Base-by-base conservation (phyloP, 768 basidiomycete genomes). In the Kondoa subrosea region DNA sequence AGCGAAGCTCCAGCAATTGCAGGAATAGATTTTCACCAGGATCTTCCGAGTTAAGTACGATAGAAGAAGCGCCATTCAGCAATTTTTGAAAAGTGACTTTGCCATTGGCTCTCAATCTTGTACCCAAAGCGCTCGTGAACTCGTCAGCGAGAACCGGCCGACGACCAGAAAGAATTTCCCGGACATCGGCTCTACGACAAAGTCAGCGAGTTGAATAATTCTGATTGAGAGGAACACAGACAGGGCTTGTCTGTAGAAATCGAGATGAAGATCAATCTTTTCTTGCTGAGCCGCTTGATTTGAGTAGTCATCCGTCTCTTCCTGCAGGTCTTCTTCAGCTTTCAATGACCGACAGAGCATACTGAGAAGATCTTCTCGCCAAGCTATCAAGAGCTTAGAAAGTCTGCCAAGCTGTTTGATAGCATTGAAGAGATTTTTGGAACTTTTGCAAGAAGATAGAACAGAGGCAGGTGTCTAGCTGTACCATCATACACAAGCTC, bases 241-340 rank as follows among this genome's bases (percentile, higher is more conserved):
- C 64, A 69, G 58, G 4, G 69, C 56, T 15, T 50, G 64, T 3
- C 25, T 34, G 63, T 68, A 69, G 34, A 40, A 64, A 61, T 74
- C 72, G 64, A 72, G 57, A 60, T 71, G 70, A 30, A 71, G 60
- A 33, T 68, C 66, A 1, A 70, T 56, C 64, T 66, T 66, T 61
- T 75, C 71, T 64, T 75, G 74, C 17, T 67, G 33, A 15, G 63
- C 69, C 0, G 73, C 73, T 14, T 72, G 34, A 15, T 71, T 67
- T 56, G 72, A 74, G 68, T 75, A 75, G 4, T 34, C 58, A 14
- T 32, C 61, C 21, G 40, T 33, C 63, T 75, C 74, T 31, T 71
- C 66, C 33, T 72, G 66, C n/a, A 50, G 14, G 21, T 8, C 21
- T 8, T 50, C 40, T 50, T 50, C 40, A 57, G 29, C 59, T 71